Evolutionary conservation across 2,329 filamentous ascomycete genomes (phyloP).

Genomic region (Karstenula rhodostoma): DNA sequence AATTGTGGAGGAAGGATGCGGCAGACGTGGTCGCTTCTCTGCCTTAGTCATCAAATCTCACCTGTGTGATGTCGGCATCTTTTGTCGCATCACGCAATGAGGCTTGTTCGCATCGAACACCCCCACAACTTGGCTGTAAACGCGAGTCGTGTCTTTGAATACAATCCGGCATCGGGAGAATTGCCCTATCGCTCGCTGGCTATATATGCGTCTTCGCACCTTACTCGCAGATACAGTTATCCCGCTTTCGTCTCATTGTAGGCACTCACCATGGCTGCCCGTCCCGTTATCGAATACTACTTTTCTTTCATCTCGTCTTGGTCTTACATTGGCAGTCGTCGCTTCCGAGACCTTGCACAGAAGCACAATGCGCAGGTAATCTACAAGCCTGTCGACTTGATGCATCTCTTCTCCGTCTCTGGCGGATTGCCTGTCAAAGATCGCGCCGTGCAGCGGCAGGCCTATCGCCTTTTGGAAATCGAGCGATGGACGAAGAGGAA

Average conservation of each 20-base stretch:
- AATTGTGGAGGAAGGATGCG: background rate
- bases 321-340: constrained; percentile 42
- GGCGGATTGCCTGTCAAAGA: constrained; percentile 45
- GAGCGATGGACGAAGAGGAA: constrained; percentile 37
- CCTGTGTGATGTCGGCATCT: background rate
- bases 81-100: background rate
- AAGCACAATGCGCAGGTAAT: constrained; percentile 35
- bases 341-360: constrained; percentile 28
- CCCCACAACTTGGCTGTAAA: background rate
- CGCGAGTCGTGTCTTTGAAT: background rate
- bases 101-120: background rate
- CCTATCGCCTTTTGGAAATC: constrained; percentile 34
- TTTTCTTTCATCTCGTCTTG: constrained; percentile 45
- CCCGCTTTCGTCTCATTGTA: background rate
- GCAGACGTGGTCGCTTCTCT: background rate
- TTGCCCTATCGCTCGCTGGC: too few species aligned
- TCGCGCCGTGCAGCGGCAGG: constrained; percentile 39
- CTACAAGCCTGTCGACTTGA: constrained; percentile 41
- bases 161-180: too few species aligned
- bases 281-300: constrained; percentile 24
- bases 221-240: background rate
- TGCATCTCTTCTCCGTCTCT: constrained; percentile 43
- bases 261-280: constrained; percentile 4
- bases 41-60: background rate
- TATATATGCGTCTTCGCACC: background rate